Base-by-base conservation (phyloP, 1,284 basidiomycete species). In the Microbotryum saponariae region DNA sequence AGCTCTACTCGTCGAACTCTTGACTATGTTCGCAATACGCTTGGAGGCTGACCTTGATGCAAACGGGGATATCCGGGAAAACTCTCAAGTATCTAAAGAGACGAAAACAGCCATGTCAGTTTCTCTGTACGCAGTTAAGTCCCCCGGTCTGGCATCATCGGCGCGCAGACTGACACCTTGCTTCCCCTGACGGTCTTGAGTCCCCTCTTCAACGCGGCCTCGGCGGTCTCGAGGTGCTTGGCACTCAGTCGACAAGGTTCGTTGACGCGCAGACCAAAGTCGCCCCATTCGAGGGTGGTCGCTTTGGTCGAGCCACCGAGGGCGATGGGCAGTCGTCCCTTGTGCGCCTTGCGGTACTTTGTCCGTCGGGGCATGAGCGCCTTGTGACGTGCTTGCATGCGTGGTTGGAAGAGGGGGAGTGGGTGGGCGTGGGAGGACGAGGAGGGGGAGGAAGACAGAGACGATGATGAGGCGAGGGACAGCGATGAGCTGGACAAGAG, bases 51-150 rank as follows among this genome's bases (percentile, higher is more conserved):
- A 88, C 89, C 84, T 98, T 97, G 61, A 97, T 87, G 79, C 93
- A 97, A 61, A 98, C 91, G 3, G 94, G 92, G 60, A 97, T 85
- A 78, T 97, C 91, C 4, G 94, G 94, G 78, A 97, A 98, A 29
- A 97, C 87, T 29, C 93, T 82, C 76, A 97, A 74, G 76, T 84
- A 92, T 42, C 67, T 69, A 49, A 2, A 33, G 20, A 25, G 23
- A 23, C 37, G 14, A 25, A 21, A n/a, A 53, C 9, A 25, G 1
- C 51, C 51, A 8, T 31, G 31, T 31, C 31, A 31, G 7, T 31
- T 10, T 31, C 31, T 31, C 2, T 31, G 7, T 10, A 2, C 8
- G 9, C 10, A 10, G 10, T 42, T 42, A 14, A 42, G 10, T 42
- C 14, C 14, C 37, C 16, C 14, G 10, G 4, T 18, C 16, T 3